Conservation (phyloP, 306 rosid species). For the Sechiopsis laciniata region DNA sequence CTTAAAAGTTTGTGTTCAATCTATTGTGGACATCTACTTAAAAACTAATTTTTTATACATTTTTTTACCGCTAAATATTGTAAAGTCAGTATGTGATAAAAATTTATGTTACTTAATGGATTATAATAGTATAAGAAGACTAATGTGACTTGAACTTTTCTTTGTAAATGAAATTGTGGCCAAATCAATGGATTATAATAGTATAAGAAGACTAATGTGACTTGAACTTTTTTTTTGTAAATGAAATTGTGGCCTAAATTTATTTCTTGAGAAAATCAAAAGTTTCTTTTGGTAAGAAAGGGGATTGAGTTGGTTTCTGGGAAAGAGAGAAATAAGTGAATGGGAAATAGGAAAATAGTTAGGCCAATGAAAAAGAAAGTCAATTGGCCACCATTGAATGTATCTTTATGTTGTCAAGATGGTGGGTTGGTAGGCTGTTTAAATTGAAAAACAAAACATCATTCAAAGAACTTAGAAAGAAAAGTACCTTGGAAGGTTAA, state of each 20-base stretch:
- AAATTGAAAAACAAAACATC: neutral
- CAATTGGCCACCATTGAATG: neutral
- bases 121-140: no score
- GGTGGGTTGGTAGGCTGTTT: neutral
- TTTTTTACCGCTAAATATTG: no score
- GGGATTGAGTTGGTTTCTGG: neutral
- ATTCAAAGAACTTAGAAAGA: neutral
- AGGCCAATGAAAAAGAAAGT: constrained; percentile 1
- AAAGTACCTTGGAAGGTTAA: neutral
- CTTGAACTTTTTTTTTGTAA: neutral
- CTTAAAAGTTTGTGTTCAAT: no score
- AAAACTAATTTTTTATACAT: no score
- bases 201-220: no score
- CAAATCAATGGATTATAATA: no score
- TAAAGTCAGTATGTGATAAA: no score
- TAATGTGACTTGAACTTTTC: neutral
- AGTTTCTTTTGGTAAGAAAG: neutral
- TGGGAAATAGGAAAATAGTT: neutral
- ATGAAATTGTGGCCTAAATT: neutral
- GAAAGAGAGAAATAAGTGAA: constrained; percentile 13
- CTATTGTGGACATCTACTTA: no score
- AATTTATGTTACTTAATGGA: no score
- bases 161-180: neutral
- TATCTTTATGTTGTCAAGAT: neutral
- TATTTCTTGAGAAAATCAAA: neutral